Evolutionary conservation across 257 asterid species (phyloP), one percentile per base, ranked within the genome.

Genomic region (Fraxinus cuspidata): DNA sequence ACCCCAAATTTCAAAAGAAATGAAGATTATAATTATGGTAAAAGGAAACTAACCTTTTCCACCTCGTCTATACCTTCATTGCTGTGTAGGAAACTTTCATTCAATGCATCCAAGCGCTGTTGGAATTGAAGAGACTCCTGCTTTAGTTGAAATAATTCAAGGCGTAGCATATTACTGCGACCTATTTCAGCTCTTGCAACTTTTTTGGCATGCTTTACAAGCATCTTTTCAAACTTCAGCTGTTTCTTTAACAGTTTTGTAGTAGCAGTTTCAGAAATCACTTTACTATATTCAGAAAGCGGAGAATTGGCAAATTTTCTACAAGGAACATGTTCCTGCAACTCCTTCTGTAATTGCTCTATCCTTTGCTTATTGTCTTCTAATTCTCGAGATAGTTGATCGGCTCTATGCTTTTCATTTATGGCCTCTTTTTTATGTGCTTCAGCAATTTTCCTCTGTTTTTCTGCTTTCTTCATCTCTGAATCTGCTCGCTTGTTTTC

Each of bases 31-130:
- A 25, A 11, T 1, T 9, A 13, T 11, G 19, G 69, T 63, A 27
- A 58, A 69, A 67, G 77, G 79, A 84, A 78, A 91, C 97, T 40
- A 81, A 95, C 99, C 98, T 93, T 95, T 82, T 74, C 89, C 79
- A 80, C 74, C 63, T 83, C 88, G 79, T 79, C 76, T 79, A 49
- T 82, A 83, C 85, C 90, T 81, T 83, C 91, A 42, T 72, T 77
- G 44, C 82, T 84, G 53, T 60, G 79, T 35, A 81, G 74, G 83
- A 85, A 81, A 78, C 84, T 68, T 68, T 73, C 77, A 76, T 89
- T 92, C 65, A 95, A 86, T 32, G 79, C 56, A 77, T 83, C 85
- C 78, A 93, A 73, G 76, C 85, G 94, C 76, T 87, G 85, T 60
- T 88, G 91, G 82, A 88, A 77, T 38, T 78, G 83, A 76, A 76